Percentiles rank a stretch among this genome's conserved stretches.
Conservation (phyloP, 2,329 filamentous ascomycete genomes). For the Fulvia fulva region DNA sequence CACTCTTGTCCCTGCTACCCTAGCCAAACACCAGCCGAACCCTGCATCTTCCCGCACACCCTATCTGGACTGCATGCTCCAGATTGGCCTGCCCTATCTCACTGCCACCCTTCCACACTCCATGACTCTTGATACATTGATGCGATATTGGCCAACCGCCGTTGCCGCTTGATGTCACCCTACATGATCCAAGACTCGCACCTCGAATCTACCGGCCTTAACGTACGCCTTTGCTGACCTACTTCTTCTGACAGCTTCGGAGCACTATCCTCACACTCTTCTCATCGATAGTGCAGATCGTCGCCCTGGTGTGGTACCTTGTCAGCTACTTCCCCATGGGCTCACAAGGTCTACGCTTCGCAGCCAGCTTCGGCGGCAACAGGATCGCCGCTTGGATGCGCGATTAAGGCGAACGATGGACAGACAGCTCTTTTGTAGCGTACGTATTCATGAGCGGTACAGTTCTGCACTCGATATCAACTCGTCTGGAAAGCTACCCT, state of each 20-base stretch:
- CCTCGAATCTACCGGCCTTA: background rate
- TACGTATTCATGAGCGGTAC: slow-evolving; percentile 8
- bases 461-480: background rate
- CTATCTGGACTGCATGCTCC: slow-evolving; percentile 11
- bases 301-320: slow-evolving; percentile 84
- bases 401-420: slow-evolving; percentile 46
- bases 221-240: slow-evolving; percentile 30
- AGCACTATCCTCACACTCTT: slow-evolving; percentile 81
- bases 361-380: slow-evolving; percentile 78
- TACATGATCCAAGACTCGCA: slow-evolving; percentile 3
- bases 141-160: slow-evolving; percentile 6
- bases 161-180: slow-evolving; percentile 10
- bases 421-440: background rate
- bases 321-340: slow-evolving; percentile 99
- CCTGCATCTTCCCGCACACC: slow-evolving; percentile 10
- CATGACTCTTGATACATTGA: background rate
- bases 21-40: slow-evolving; percentile 8
- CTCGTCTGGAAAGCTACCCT: background rate
- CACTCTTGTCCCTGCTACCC: slow-evolving; percentile 16
- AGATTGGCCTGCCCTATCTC: slow-evolving; percentile 17
- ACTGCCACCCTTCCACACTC: slow-evolving; percentile 6
- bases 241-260: slow-evolving; percentile 58
- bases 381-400: slow-evolving; percentile 86
- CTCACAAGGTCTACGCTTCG: slow-evolving; percentile 77
- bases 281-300: slow-evolving; percentile 77